Evolutionary conservation across 495 filamentous ascomycete species (phyloP).

Genomic region (Neurospora africana): DNA sequence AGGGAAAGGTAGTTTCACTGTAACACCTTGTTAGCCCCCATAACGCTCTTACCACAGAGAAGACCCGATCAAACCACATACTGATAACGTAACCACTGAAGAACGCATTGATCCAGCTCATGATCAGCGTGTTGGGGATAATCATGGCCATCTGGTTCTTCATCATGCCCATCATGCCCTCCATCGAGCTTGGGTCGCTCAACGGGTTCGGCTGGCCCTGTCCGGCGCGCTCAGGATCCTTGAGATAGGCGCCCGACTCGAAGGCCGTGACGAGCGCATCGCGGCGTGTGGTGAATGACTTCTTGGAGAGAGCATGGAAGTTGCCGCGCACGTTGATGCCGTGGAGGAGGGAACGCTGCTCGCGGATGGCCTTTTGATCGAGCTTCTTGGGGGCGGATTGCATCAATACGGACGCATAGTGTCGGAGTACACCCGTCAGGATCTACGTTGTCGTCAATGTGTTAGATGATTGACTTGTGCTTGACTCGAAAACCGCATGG

Average conservation of each 20-base stretch:
- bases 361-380: slow-evolving; percentile 62
- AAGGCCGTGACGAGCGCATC: slow-evolving; percentile 69
- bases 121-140: slow-evolving; percentile 95
- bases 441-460: slow-evolving; percentile 44
- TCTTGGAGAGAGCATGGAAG: slow-evolving; percentile 56
- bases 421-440: slow-evolving; percentile 86
- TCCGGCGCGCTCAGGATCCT: slow-evolving; percentile 74
- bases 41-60: not conserved
- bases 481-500: not conserved
- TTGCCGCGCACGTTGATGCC: slow-evolving; percentile 79
- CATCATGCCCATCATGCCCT: slow-evolving; percentile 99
- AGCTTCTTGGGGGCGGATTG: slow-evolving; percentile 74
- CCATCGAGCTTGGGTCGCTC: slow-evolving; percentile 95
- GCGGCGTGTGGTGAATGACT: slow-evolving; percentile 70
- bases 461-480: slow-evolving; percentile 2
- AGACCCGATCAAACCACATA: slow-evolving; percentile 32
- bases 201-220: slow-evolving; percentile 89
- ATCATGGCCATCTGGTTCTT: slow-evolving; percentile 99
- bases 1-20: slow-evolving; percentile 97
- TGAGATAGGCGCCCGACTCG: slow-evolving; percentile 76
- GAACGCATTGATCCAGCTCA: slow-evolving; percentile 99
- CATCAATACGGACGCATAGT: slow-evolving; percentile 90
- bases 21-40: slow-evolving; percentile 5
- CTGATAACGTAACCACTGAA: slow-evolving; percentile 96
- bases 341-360: slow-evolving; percentile 78